Conservation (phyloP, 306 rosid genomes). For the Alnus rubra region DNA sequence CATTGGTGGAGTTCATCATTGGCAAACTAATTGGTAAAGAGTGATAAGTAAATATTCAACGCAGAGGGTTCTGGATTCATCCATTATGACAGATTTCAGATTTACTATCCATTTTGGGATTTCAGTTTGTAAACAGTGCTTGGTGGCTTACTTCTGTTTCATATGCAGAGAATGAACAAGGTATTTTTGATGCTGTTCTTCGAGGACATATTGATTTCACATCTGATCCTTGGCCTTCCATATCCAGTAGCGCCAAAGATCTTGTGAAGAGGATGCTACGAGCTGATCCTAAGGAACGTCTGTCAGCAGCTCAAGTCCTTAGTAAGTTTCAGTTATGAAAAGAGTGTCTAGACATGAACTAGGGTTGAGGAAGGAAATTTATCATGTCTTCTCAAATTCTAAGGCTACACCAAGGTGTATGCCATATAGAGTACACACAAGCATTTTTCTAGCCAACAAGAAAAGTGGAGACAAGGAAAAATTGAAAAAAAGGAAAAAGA, state of each 20-base stretch:
- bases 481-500: too few relatives aligned
- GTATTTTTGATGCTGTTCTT: constrained; percentile 84
- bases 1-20: background rate
- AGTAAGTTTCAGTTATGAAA: constrained; percentile 50
- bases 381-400: background rate
- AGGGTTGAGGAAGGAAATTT: constrained; percentile 16
- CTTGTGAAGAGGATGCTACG: constrained; percentile 82
- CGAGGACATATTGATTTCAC: constrained; percentile 83
- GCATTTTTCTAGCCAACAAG: background rate
- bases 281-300: constrained; percentile 74
- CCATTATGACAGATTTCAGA: background rate
- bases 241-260: constrained; percentile 87
- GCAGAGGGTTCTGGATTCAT: background rate
- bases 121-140: background rate
- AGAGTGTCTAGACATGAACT: background rate
- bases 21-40: background rate
- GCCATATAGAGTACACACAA: background rate
- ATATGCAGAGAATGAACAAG: constrained; percentile 82
- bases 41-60: background rate
- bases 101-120: constrained; percentile 15
- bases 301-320: constrained; percentile 74
- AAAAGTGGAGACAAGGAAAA: background rate
- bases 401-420: background rate
- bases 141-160: constrained; percentile 27
- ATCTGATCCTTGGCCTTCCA: constrained; percentile 94